These are phyloP conservation scores for Pyropia yezoensis DNA, from an alignment of 23 red algal genomes.

Conservation along the genomic window DNA sequence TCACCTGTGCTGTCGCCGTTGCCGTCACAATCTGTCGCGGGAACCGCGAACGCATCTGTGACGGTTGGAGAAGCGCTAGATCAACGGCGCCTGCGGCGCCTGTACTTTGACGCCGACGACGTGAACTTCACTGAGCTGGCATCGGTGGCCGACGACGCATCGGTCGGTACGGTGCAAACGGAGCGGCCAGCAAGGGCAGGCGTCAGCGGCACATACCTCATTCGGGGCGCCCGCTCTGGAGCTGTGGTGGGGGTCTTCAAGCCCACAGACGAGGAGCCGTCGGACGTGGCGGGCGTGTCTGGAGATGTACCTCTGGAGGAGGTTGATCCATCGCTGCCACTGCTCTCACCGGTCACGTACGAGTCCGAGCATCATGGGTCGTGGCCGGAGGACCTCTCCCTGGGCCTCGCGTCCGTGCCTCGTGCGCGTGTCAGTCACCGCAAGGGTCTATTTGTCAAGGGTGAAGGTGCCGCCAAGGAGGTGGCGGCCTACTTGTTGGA, in stretches of 20 bases:
- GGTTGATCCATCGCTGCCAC: constrained; percentile 11
- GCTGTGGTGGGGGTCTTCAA: constrained; percentile 78
- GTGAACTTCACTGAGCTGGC: too few relatives aligned
- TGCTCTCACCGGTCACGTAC: constrained; percentile 15
- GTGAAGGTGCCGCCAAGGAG: constrained; percentile 83
- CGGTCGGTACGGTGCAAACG: neutral
- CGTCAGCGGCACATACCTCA: constrained; percentile 89
- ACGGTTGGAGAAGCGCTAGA: too few relatives aligned
- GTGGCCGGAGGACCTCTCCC: constrained; percentile 16
- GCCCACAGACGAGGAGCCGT: constrained; percentile 75
- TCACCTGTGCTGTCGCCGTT: too few relatives aligned
- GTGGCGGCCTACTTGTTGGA: constrained; percentile 94
- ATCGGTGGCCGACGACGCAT: too few relatives aligned
- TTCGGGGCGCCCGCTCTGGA: constrained; percentile 23
- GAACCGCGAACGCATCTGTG: too few relatives aligned
- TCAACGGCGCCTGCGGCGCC: too few relatives aligned
- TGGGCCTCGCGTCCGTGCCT: constrained; percentile 12
- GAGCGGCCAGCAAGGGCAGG: constrained; percentile 73
- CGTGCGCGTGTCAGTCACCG: neutral
- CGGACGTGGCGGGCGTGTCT: constrained; percentile 48
- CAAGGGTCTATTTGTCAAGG: constrained; percentile 54
- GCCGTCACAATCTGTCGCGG: too few relatives aligned
- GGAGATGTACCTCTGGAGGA: constrained; percentile 4
- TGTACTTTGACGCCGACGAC: too few relatives aligned
- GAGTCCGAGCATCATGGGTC: neutral